Percentiles rank a stretch among this genome's conserved stretches.
phyloP scores from a whole-genome alignment of 805 yeast species.

The Saturnispora saitoi region DNA sequence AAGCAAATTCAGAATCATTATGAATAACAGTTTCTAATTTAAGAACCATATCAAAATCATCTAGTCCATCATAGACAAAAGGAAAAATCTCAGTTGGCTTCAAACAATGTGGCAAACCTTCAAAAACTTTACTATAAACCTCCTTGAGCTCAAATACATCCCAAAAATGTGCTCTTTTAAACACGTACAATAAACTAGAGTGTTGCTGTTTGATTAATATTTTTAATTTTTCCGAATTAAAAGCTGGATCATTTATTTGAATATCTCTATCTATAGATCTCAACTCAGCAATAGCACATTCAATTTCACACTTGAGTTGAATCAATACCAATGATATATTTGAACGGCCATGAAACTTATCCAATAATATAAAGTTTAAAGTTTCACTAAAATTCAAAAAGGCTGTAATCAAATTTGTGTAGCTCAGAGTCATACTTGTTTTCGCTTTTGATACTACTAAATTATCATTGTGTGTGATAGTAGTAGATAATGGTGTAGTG shows the following conservation, averaged over 20 bases:
- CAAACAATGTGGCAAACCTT: slow-evolving; percentile 4
- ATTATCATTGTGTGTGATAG: not conserved
- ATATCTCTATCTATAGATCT: not conserved
- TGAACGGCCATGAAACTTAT: slow-evolving; percentile 3
- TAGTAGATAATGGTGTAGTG: not conserved
- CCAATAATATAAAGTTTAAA: slow-evolving; percentile 3
- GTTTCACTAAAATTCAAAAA: slow-evolving; percentile 2
- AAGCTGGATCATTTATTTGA: not conserved
- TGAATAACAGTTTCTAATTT: slow-evolving; percentile 1
- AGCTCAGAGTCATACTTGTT: not conserved
- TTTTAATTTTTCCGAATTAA: not conserved
- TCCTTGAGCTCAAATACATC: slow-evolving; percentile 6
- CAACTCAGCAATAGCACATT: not conserved
- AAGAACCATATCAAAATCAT: slow-evolving; percentile 5
- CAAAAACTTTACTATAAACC: slow-evolving; percentile 3
- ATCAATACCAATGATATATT: slow-evolving; percentile 6
- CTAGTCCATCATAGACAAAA: slow-evolving; percentile 6
- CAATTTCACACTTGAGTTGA: slow-evolving; percentile 6
- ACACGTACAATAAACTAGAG: slow-evolving; percentile 5
- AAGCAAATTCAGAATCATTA: slow-evolving; percentile 3
- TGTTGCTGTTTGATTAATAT: slow-evolving; percentile 3
- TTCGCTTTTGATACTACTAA: not conserved
- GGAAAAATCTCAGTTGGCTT: slow-evolving; percentile 5
- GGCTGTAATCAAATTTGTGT: not conserved
- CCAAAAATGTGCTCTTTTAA: slow-evolving; percentile 7